These are phyloP conservation scores for Malassezia furfur DNA, from an alignment of 1,284 basidiomycete genomes.

Conservation along the genomic window DNA sequence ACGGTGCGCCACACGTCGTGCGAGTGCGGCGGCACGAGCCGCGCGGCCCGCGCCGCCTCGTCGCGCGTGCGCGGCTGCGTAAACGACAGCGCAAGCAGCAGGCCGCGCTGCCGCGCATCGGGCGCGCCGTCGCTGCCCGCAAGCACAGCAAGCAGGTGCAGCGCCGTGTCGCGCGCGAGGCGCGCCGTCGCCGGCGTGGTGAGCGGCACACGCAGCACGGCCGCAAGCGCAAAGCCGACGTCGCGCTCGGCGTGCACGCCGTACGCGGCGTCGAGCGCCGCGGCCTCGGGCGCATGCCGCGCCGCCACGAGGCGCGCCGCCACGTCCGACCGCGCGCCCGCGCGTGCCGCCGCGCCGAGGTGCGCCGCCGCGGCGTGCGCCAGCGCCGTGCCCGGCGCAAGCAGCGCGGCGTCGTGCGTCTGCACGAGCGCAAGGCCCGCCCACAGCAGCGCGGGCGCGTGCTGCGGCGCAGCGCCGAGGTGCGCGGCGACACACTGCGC, in stretches of 20 bases:
- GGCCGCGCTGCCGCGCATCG: not conserved
- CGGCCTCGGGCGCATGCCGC: not conserved
- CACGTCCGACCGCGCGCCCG: no score
- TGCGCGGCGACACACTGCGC: not conserved
- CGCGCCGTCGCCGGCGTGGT: not conserved
- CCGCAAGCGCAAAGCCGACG: conserved; percentile 6
- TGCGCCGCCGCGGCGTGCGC: not conserved
- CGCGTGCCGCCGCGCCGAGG: not conserved
- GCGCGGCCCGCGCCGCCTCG: not conserved
- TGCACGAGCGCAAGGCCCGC: conserved; percentile 1
- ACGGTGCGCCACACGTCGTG: not conserved
- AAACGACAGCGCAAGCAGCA: not conserved
- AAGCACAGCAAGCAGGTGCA: not conserved
- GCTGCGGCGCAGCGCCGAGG: not conserved
- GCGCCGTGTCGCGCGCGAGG: not conserved
- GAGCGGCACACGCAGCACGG: conserved; percentile 2
- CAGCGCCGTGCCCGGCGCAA: not conserved
- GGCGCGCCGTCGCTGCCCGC: not conserved
- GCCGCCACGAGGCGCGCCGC: not conserved
- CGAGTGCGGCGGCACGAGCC: not conserved
- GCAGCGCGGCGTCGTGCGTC: not conserved
- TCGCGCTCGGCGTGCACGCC: conserved; percentile 9
- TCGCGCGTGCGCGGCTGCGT: not conserved
- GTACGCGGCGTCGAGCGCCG: not conserved
- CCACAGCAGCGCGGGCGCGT: conserved; percentile 7